Conservation (phyloP, 1,284 basidiomycete species). For the Ustilago esculenta region DNA sequence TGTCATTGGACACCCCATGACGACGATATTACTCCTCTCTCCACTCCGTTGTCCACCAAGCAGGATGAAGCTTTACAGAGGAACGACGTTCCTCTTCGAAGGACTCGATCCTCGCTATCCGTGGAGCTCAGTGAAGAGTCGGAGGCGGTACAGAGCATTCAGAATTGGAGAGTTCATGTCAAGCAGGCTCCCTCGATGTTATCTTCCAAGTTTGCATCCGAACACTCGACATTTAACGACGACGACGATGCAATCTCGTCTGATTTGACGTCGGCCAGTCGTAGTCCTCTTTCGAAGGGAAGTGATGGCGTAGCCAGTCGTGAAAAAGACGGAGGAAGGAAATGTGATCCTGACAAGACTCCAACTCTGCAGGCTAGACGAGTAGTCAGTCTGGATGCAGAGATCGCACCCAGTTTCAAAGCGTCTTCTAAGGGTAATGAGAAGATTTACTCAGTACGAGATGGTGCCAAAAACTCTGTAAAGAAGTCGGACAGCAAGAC, state of each 20-base stretch:
- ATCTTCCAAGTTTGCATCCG: too few relatives aligned
- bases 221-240: too few relatives aligned
- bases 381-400: not conserved
- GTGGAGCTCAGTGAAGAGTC: conserved; percentile 7
- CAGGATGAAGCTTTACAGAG: too few relatives aligned
- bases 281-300: conserved; percentile 26
- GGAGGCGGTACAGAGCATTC: conserved; percentile 19
- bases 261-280: conserved; percentile 31
- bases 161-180: conserved; percentile 29
- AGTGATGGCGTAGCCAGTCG: conserved; percentile 1
- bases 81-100: too few relatives aligned
- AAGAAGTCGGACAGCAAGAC: not conserved
- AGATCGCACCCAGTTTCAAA: not conserved
- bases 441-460: too few relatives aligned
- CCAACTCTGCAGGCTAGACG: conserved; percentile 7
- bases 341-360: conserved; percentile 6
- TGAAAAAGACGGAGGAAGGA: not conserved
- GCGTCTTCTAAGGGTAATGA: too few relatives aligned
- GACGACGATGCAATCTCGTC: too few relatives aligned
- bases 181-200: conserved; percentile 2
- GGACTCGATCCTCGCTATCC: not conserved
- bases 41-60: too few relatives aligned
- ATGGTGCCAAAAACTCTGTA: too few relatives aligned
- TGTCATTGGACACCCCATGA: conserved; percentile 13
- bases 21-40: not conserved